These are phyloP conservation scores for Globisporangium yorkense DNA, from an alignment of 352 stramenopile genomes.

Conservation along the genomic window DNA sequence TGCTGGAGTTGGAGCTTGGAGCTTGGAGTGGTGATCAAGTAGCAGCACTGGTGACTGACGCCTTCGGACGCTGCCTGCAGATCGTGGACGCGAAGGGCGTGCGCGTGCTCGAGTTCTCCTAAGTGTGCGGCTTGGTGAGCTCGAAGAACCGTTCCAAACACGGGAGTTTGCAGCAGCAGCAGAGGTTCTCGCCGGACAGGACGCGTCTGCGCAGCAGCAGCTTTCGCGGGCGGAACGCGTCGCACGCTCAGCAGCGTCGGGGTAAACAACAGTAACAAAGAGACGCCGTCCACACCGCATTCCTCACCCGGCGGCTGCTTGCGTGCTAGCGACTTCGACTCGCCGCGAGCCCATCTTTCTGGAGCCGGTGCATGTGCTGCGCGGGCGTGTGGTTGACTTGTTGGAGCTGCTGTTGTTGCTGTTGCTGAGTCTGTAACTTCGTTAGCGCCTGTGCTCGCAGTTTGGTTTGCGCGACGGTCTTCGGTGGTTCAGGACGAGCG, in stretches of 20 bases:
- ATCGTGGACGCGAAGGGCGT: constrained; percentile 18
- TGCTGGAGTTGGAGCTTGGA: not conserved
- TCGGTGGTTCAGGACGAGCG: not conserved
- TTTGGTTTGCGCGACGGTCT: constrained; percentile 16
- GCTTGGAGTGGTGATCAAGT: not conserved
- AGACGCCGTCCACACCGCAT: not conserved
- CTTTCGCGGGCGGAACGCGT: no score
- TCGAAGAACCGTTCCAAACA: no score
- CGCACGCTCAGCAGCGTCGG: no score
- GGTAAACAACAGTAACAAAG: not conserved
- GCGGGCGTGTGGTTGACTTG: constrained; percentile 11
- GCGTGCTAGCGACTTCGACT: constrained; percentile 19
- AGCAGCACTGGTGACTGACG: not conserved
- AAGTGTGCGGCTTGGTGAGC: not conserved
- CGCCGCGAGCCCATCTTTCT: constrained; percentile 10
- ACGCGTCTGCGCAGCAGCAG: no score
- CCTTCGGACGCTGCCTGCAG: not conserved
- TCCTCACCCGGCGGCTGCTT: not conserved
- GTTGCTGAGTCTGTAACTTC: constrained; percentile 10
- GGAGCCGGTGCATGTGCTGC: constrained; percentile 23
- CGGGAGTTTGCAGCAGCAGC: not conserved
- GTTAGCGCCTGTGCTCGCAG: constrained; percentile 18
- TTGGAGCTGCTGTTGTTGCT: constrained; percentile 4
- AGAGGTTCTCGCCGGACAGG: not conserved
- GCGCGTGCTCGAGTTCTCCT: constrained; percentile 18